A percentile compares a stretch with the other conserved stretches of the same genome.
Conservation (phyloP, 1,284 basidiomycete genomes). For the Pyrrhoderma lamaoense region DNA sequence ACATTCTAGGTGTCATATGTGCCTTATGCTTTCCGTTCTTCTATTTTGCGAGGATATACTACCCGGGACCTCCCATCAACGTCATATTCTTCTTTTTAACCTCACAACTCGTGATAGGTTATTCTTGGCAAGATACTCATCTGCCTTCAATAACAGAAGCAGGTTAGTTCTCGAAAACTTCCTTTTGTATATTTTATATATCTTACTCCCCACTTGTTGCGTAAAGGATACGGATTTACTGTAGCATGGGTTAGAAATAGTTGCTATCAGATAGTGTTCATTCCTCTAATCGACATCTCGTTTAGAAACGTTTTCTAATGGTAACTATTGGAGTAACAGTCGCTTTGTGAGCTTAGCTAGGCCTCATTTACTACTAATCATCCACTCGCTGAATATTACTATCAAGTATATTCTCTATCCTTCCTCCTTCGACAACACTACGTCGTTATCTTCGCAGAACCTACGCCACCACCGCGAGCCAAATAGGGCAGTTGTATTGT, state of each 20-base stretch:
- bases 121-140: constrained; percentile 60
- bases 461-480: constrained; percentile 52
- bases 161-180: constrained; percentile 31
- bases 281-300: neutral
- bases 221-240: constrained; percentile 36
- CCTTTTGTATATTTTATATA: neutral
- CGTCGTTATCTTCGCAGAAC: constrained; percentile 56
- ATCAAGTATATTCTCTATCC: constrained; percentile 53
- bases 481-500: constrained; percentile 62
- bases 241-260: constrained; percentile 53
- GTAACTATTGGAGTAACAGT: constrained; percentile 55
- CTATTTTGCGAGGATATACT: constrained; percentile 64
- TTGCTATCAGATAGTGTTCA: neutral
- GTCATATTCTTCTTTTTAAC: constrained; percentile 74
- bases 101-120: constrained; percentile 60
- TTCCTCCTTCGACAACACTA: constrained; percentile 66
- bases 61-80: constrained; percentile 65
- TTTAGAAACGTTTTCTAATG: constrained; percentile 53
- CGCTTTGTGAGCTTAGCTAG: constrained; percentile 45
- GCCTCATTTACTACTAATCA: neutral
- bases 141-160: constrained; percentile 37
- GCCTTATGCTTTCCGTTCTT: constrained; percentile 68
- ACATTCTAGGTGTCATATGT: constrained; percentile 64
- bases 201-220: neutral
- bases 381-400: neutral